These are phyloP conservation scores for Echinochloa phyllopogon DNA, from an alignment of 176 grass and related monocot species.

Conservation along the genomic window DNA sequence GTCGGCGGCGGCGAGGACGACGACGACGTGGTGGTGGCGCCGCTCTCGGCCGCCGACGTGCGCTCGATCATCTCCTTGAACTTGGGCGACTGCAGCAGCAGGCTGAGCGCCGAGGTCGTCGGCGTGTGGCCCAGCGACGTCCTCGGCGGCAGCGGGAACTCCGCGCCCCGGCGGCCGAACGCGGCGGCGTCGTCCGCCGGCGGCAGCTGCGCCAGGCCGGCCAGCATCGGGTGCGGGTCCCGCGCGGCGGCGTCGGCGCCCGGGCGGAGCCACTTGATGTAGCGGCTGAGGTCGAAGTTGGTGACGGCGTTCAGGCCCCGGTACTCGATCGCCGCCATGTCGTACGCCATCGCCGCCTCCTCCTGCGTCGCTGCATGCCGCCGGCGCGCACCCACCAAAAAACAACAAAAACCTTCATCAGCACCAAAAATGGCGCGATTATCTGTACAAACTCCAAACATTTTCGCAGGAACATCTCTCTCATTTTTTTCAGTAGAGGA, in stretches of 20 bases:
- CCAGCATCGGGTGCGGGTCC: conserved; percentile 45
- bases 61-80: conserved; percentile 83
- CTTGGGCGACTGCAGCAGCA: conserved; percentile 67
- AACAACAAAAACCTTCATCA: neutral
- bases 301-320: conserved; percentile 88
- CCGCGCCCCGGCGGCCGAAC: neutral
- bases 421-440: neutral
- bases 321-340: conserved; percentile 95
- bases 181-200: conserved; percentile 15
- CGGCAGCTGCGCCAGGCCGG: conserved; percentile 27
- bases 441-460: too few species aligned
- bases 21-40: conserved; percentile 34
- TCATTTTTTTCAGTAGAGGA: neutral
- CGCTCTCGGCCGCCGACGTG: conserved; percentile 47
- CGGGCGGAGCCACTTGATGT: conserved; percentile 80
- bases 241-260: conserved; percentile 31
- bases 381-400: neutral
- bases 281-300: conserved; percentile 92
- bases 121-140: conserved; percentile 25
- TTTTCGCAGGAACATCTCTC: too few species aligned
- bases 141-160: conserved; percentile 27
- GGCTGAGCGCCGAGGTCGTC: conserved; percentile 53
- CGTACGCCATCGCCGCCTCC: conserved; percentile 91
- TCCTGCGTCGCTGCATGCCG: conserved; percentile 88
- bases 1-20: conserved; percentile 37